These are phyloP conservation scores for Leccinum disarticulatum DNA, from an alignment of 768 basidiomycete genomes.

Conservation along the genomic window DNA sequence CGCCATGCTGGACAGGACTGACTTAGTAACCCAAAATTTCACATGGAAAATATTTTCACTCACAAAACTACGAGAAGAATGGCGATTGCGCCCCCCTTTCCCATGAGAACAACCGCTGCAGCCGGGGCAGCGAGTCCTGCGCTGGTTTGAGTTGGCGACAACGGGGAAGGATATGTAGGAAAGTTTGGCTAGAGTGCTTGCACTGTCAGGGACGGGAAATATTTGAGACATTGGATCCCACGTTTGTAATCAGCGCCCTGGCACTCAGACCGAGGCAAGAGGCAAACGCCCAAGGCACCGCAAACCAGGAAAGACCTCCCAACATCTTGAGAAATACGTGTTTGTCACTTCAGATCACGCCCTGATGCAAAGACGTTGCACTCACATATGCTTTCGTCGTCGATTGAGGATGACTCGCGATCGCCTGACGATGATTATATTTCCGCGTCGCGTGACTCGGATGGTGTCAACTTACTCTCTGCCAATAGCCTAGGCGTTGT, in stretches of 20 bases:
- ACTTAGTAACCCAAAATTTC: neutral
- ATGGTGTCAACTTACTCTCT: conserved; percentile 34
- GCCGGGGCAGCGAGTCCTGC: conserved; percentile 48
- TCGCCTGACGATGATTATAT: conserved; percentile 35
- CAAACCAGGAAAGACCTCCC: conserved; percentile 58
- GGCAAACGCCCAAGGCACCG: conserved; percentile 52
- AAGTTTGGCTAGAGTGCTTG: conserved; percentile 41
- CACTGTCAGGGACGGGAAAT: neutral
- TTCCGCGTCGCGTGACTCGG: neutral
- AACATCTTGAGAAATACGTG: conserved; percentile 39
- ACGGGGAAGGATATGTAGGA: conserved; percentile 50
- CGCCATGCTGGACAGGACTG: conserved; percentile 36
- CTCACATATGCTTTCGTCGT: conserved; percentile 52
- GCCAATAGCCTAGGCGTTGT: conserved; percentile 46
- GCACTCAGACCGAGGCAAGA: conserved; percentile 48
- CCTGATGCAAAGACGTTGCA: neutral
- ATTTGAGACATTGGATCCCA: conserved; percentile 8
- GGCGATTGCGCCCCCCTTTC: conserved; percentile 44
- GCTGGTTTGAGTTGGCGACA: conserved; percentile 38
- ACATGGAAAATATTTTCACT: conserved; percentile 1
- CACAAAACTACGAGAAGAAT: conserved; percentile 45
- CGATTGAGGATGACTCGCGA: conserved; percentile 49
- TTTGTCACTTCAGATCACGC: neutral
- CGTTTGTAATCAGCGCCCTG: conserved; percentile 34
- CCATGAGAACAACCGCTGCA: conserved; percentile 47